Evolutionary conservation across 805 yeast genomes (phyloP).

Genomic region (Starmerella scarabaei): DNA sequence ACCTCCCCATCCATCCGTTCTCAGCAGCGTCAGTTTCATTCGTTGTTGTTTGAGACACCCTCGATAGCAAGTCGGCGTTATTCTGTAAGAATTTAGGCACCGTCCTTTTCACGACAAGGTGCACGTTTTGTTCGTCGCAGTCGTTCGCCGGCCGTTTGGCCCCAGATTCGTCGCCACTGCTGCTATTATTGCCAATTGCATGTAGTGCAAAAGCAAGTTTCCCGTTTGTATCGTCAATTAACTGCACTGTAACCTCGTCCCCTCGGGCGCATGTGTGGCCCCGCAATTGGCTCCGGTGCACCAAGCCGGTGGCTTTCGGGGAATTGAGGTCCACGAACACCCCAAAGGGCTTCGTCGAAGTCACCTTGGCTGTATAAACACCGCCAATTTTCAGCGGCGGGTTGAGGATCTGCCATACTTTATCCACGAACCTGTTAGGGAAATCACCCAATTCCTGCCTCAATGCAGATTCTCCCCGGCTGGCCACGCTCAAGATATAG

Average conservation of each 20-base stretch:
- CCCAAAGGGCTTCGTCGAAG: slow-evolving; percentile 54
- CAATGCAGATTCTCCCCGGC: slow-evolving; percentile 28
- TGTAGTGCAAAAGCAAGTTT: too few relatives aligned
- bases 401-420: slow-evolving; percentile 1
- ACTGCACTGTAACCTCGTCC: neutral
- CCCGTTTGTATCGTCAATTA: neutral
- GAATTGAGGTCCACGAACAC: slow-evolving; percentile 49
- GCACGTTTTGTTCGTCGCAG: too few relatives aligned
- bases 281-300: neutral
- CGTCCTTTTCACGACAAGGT: neutral
- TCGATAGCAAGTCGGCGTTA: neutral
- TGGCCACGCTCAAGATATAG: slow-evolving; percentile 33
- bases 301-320: neutral
- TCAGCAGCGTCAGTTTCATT: too few relatives aligned
- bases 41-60: too few relatives aligned
- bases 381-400: neutral
- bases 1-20: neutral
- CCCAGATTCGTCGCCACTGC: too few relatives aligned
- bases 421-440: slow-evolving; percentile 5
- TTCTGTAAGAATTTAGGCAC: neutral
- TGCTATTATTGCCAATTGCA: too few relatives aligned
- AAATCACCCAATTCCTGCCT: slow-evolving; percentile 28
- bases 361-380: slow-evolving; percentile 45
- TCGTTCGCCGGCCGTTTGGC: neutral
- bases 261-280: neutral